Conservation (phyloP, 2,329 filamentous ascomycete species). For the Pseudogymnoascus sp. region DNA sequence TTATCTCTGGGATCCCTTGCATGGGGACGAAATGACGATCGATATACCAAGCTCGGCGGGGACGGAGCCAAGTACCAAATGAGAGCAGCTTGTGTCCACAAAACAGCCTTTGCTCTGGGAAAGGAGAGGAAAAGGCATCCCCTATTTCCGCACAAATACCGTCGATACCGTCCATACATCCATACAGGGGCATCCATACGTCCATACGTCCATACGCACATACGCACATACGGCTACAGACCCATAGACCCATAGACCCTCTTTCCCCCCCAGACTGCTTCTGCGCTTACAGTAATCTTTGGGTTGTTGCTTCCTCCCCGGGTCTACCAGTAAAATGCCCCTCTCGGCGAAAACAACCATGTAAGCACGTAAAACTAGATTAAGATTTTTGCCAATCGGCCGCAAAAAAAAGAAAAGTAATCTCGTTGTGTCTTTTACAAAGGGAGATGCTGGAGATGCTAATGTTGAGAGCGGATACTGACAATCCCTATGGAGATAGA, state of each 20-base stretch:
- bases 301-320: neutral
- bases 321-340: constrained; percentile 5
- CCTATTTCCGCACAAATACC: too few relatives aligned
- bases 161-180: too few relatives aligned
- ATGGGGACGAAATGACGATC: constrained; percentile 8
- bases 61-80: neutral
- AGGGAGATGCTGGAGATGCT: neutral
- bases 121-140: too few relatives aligned
- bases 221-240: too few relatives aligned
- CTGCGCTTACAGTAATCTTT: neutral
- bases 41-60: neutral
- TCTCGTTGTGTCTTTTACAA: neutral
- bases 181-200: too few relatives aligned
- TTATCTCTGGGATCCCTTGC: neutral
- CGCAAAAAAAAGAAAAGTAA: neutral
- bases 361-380: constrained; percentile 10
- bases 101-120: constrained; percentile 5
- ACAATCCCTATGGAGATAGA: neutral
- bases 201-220: too few relatives aligned
- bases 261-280: too few relatives aligned
- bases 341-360: constrained; percentile 10
- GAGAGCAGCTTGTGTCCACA: constrained; percentile 3
- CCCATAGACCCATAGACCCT: too few relatives aligned
- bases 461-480: neutral
- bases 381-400: neutral